Conservation (phyloP, 345 rosid species). For the Rhodamnia rubescens region DNA sequence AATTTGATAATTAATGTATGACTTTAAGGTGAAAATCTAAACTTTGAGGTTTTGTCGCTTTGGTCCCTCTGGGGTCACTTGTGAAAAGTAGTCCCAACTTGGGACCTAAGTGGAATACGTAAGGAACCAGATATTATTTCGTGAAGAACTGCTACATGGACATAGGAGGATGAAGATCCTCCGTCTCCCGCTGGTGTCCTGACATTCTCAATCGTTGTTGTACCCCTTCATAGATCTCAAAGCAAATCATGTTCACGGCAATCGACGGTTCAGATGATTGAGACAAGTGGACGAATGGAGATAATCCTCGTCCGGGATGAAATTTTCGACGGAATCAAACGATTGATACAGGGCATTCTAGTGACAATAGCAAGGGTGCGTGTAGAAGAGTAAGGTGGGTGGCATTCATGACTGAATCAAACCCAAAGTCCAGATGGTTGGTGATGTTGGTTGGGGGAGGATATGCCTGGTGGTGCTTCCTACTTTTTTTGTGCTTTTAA, state of each 20-base stretch:
- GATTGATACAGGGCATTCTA: neutral
- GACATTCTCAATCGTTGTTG: neutral
- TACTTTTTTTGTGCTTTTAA: constrained; percentile 30
- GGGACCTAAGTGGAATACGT: neutral
- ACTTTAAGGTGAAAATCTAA: neutral
- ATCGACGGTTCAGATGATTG: neutral
- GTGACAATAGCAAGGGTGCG: neutral
- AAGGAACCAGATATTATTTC: neutral
- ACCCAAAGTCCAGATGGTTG: neutral
- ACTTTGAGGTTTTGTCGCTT: neutral
- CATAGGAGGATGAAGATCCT: neutral
- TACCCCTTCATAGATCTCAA: neutral
- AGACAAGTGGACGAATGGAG: neutral
- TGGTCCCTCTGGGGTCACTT: too few relatives aligned
- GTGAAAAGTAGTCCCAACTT: neutral
- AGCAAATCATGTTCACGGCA: neutral
- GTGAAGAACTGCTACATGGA: neutral
- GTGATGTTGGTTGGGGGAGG: neutral
- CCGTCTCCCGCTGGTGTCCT: neutral
- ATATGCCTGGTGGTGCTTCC: constrained; percentile 1
- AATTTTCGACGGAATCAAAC: neutral
- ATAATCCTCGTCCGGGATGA: neutral
- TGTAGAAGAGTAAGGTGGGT: neutral
- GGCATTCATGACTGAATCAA: neutral
- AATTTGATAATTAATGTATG: neutral